Percentiles rank a stretch among this genome's conserved stretches.
Evolutionary conservation across 257 asterid genomes (phyloP).

Genomic region (Sherardia arvensis): DNA sequence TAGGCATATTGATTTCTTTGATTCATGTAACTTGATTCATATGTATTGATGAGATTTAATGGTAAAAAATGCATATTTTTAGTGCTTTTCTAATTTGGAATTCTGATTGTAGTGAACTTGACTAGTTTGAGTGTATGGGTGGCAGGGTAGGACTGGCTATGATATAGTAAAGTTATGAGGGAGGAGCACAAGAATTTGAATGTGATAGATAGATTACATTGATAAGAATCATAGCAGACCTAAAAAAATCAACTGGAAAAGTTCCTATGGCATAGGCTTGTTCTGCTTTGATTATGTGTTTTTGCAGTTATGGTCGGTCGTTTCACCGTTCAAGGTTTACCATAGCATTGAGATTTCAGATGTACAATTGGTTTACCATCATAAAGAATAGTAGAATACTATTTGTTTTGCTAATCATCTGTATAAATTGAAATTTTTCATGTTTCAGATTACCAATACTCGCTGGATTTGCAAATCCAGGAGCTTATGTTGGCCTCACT

Average conservation of each 20-base stretch:
- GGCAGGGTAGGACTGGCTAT: not conserved
- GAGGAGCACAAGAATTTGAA: not conserved
- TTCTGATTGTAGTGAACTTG: not conserved
- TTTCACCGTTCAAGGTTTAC: not conserved
- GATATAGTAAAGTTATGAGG: not conserved
- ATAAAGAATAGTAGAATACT: no score
- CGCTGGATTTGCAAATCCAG: conserved; percentile 36
- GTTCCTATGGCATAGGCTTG: no score
- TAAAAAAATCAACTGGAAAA: no score
- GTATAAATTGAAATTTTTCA: not conserved
- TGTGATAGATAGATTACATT: not conserved
- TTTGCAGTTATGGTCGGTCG: not conserved
- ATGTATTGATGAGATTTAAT: no score
- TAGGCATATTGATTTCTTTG: no score
- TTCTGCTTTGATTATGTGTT: not conserved
- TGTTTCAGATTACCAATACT: conserved; percentile 27
- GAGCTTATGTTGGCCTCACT: conserved; percentile 41
- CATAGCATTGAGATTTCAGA: not conserved
- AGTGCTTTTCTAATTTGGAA: not conserved
- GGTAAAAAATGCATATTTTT: not conserved
- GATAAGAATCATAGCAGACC: no score
- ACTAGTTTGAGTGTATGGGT: not conserved
- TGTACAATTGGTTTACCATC: not conserved
- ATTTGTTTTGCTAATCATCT: not conserved
- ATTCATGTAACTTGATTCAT: no score